A percentile compares a stretch with the other conserved stretches of the same genome.
Conservation (phyloP, 768 basidiomycete genomes). For the Xerocomus potaroensis region DNA sequence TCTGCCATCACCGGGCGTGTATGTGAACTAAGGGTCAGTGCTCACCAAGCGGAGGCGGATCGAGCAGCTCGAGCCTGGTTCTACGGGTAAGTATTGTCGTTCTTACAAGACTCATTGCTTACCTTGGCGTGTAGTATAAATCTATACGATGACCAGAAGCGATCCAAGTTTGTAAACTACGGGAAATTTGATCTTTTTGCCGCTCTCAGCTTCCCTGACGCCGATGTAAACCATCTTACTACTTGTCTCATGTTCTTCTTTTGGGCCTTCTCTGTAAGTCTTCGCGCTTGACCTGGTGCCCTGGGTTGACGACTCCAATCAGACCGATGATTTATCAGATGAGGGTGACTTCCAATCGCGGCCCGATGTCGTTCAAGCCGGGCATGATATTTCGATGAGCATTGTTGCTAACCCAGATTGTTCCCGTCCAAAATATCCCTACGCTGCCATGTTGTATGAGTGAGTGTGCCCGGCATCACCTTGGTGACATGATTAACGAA, state of each 20-base stretch:
- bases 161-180: conserved; percentile 34
- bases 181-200: conserved; percentile 38
- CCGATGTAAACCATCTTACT: conserved; percentile 31
- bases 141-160: conserved; percentile 34
- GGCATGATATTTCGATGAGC: conserved; percentile 30
- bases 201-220: conserved; percentile 37
- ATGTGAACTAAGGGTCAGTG: conserved; percentile 33
- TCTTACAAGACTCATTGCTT: not conserved
- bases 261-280: conserved; percentile 36
- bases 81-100: conserved; percentile 19
- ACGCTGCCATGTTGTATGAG: conserved; percentile 39
- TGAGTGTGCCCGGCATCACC: conserved; percentile 15
- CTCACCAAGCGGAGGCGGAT: conserved; percentile 33
- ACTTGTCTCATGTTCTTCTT: conserved; percentile 37
- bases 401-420: conserved; percentile 27
- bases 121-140: conserved; percentile 18
- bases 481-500: conserved; percentile 10
- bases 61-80: conserved; percentile 33
- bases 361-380: conserved; percentile 32
- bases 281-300: not conserved
- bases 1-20: conserved; percentile 34
- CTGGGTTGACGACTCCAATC: conserved; percentile 2
- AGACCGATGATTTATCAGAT: conserved; percentile 37
- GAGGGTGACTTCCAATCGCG: conserved; percentile 33
- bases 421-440: conserved; percentile 31